phyloP scores from a whole-genome alignment of 2,329 filamentous ascomycete genomes.

The Neonectria hederae region DNA sequence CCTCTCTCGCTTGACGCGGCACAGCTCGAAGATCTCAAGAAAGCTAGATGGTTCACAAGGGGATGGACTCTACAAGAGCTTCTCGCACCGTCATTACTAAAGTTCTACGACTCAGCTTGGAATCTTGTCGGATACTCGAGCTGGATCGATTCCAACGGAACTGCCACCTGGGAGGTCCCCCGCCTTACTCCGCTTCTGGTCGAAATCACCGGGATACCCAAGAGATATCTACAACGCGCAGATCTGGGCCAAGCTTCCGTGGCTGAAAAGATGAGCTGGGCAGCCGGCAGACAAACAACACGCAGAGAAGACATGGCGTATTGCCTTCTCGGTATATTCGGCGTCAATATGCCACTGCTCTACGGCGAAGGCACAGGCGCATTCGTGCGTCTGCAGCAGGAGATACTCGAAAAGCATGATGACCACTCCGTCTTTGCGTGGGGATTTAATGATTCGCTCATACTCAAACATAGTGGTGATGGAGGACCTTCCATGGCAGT shows the following conservation, averaged over 20 bases:
- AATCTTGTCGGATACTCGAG: background rate
- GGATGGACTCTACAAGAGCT: background rate
- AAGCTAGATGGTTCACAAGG: background rate
- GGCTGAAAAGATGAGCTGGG: background rate
- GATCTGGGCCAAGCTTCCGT: background rate
- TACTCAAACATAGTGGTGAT: background rate
- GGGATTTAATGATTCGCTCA: background rate
- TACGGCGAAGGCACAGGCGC: background rate
- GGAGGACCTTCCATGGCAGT: background rate
- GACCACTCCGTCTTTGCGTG: background rate
- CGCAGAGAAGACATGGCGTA: background rate
- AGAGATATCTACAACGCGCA: background rate
- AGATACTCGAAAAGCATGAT: background rate
- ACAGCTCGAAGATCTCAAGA: background rate
- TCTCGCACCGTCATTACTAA: background rate
- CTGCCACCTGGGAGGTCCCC: background rate
- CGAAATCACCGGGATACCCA: background rate
- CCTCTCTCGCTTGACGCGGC: background rate
- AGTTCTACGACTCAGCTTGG: background rate
- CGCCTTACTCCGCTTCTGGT: background rate
- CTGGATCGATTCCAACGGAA: background rate
- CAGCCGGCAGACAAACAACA: background rate
- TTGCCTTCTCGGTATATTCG: background rate
- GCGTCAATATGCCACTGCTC: background rate
- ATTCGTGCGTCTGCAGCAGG: background rate